Percentiles rank a stretch among this genome's conserved stretches.
These are phyloP conservation scores for Didymellaceae sp. DNA, from an alignment of 2,329 filamentous ascomycete genomes.

Conservation along the genomic window DNA sequence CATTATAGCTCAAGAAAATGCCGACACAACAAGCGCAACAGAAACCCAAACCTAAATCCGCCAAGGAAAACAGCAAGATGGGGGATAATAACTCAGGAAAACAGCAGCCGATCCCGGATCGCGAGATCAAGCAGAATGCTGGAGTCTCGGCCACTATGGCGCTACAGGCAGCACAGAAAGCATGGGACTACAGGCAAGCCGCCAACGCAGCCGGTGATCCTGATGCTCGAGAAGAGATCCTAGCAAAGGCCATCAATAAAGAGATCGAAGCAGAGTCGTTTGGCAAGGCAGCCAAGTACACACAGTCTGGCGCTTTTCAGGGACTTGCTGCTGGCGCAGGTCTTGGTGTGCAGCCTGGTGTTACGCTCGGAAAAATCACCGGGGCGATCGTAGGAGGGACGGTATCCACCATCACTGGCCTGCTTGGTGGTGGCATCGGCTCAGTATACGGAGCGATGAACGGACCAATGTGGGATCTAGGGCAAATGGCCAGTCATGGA, in stretches of 20 bases:
- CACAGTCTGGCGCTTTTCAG: constrained; percentile 49
- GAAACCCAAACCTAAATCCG: constrained; percentile 9
- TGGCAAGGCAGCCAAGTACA: constrained; percentile 51
- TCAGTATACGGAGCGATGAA: constrained; percentile 46
- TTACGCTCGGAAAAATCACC: constrained; percentile 45
- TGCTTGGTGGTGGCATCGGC: constrained; percentile 46
- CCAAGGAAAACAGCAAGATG: constrained; percentile 17
- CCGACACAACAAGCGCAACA: constrained; percentile 8
- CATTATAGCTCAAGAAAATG: constrained; percentile 1
- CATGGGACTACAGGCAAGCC: constrained; percentile 49
- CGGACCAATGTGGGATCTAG: constrained; percentile 46
- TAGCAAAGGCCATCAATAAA: constrained; percentile 50
- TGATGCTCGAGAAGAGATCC: constrained; percentile 47
- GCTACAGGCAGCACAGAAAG: constrained; percentile 47
- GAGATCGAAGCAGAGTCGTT: constrained; percentile 52
- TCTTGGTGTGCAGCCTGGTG: constrained; percentile 45
- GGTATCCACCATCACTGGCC: constrained; percentile 42
- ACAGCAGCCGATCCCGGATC: constrained; percentile 37
- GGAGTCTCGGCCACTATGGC: constrained; percentile 48
- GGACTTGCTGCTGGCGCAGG: constrained; percentile 50
- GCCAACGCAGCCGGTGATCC: constrained; percentile 49
- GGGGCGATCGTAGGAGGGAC: constrained; percentile 46
- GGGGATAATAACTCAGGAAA: constrained; percentile 14
- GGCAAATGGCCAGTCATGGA: constrained; percentile 46
- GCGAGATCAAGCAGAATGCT: constrained; percentile 49